Evolutionary conservation across 495 filamentous ascomycete genomes (phyloP), one percentile per base, ranked within the genome.

Genomic region (Hypoxylon lienhwacheense): DNA sequence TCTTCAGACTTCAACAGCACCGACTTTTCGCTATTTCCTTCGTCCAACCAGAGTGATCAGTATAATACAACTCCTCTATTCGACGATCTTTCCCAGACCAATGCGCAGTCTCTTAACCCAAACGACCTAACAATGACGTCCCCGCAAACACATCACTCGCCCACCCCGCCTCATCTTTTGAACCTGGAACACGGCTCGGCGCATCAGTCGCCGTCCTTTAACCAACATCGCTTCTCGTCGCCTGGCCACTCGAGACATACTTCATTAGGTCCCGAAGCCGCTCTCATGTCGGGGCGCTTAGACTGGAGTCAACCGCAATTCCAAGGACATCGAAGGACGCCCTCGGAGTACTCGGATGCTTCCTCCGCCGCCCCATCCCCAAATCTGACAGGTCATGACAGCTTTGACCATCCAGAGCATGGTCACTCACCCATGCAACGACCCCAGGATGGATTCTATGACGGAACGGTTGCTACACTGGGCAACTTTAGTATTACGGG

Each of bases 321-420:
- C 61, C 82, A 86, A 47, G 73, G 75, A 4, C 91, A 97, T 67
- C 82, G 91, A 46, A 80, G 90, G 64, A 82, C 86, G 26, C 88
- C 91, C 1, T 97, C 92, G 5, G 93, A 97, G 66, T 88, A 87
- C 59, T 97, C 91, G 4, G 93, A 97, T 59, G 76, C 75, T 8
- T 92, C 88, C 11, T 95, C 90, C 14, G 86, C 82, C 0, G 81
- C 85, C 6, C 83, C 84, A 22, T 97, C 92, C 14, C 93, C 93
- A 35, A 89, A 83, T 63, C 65, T 96, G 39, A 79, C 79, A 19
- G 89, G 88, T 64, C 78, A 85, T 43, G 93, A 97, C 44, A 83
- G 74, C 54, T 90, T 92, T 64, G 91, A 97, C 10, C 72, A 74
- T 6, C 71, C 81, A 43, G 86, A 90, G 37, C 85, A 85, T 36